Evolutionary conservation across 352 stramenopile species (phyloP).

Genomic region (Plasmopara muralis): DNA sequence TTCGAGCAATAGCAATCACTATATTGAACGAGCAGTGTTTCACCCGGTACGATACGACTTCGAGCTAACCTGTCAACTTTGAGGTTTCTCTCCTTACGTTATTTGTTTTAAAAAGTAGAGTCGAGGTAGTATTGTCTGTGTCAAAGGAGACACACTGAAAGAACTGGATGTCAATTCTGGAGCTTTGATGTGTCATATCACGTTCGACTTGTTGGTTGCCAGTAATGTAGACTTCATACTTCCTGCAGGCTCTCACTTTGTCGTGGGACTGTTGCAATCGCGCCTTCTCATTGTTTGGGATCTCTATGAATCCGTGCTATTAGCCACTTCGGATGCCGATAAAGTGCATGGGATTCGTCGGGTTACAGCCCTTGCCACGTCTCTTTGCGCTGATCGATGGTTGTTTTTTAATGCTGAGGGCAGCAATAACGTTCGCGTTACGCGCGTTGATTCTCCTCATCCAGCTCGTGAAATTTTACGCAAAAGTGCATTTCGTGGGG

Average conservation of each 20-base stretch:
- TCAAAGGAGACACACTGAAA: conserved; percentile 51
- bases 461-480: conserved; percentile 64
- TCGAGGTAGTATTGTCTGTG: conserved; percentile 38
- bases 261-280: conserved; percentile 54
- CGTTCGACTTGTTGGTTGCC: conserved; percentile 51
- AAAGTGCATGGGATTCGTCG: conserved; percentile 44
- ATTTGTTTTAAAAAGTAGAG: conserved; percentile 11
- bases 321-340: conserved; percentile 56
- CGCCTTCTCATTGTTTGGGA: conserved; percentile 59
- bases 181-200: conserved; percentile 45
- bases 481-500: conserved; percentile 55
- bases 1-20: conserved; percentile 8
- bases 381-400: conserved; percentile 49
- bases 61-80: neutral
- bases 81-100: neutral
- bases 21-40: conserved; percentile 25
- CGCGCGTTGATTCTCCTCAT: conserved; percentile 38
- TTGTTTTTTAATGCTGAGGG: conserved; percentile 70
- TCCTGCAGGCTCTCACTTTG: conserved; percentile 34
- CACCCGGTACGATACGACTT: conserved; percentile 20
- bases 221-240: conserved; percentile 44
- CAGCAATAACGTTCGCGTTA: conserved; percentile 68
- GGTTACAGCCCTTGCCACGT: conserved; percentile 45
- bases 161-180: conserved; percentile 57
- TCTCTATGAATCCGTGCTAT: conserved; percentile 47